phyloP scores from a whole-genome alignment of 768 basidiomycete species.

The Auricularia cornea region DNA sequence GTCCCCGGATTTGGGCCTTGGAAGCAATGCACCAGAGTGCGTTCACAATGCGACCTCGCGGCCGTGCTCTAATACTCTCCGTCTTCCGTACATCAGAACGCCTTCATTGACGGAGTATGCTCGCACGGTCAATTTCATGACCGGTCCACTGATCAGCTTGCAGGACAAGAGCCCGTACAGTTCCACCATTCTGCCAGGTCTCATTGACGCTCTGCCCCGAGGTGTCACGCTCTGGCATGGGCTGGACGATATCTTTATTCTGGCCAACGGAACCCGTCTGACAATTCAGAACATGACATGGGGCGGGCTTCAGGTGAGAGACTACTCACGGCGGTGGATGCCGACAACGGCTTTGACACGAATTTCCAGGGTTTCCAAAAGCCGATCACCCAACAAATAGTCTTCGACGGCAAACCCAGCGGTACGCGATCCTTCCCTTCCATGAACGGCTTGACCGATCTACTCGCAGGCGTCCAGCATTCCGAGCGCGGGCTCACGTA shows the following conservation, averaged over 20 bases:
- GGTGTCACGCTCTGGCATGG: slow-evolving; percentile 11
- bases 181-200: slow-evolving; percentile 5
- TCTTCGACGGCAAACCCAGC: background rate
- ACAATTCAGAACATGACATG: slow-evolving; percentile 8
- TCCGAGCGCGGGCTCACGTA: background rate
- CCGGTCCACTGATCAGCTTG: too few relatives aligned
- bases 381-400: background rate
- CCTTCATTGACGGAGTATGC: too few relatives aligned
- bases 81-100: too few relatives aligned
- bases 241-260: slow-evolving; percentile 4
- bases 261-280: slow-evolving; percentile 5
- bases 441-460: background rate
- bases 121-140: too few relatives aligned
- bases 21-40: slow-evolving; percentile 5
- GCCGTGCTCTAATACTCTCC: too few relatives aligned
- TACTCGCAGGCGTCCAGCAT: background rate
- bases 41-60: too few relatives aligned
- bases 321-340: background rate
- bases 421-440: background rate
- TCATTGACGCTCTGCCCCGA: slow-evolving; percentile 5
- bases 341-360: background rate
- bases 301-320: slow-evolving; percentile 1
- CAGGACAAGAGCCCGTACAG: slow-evolving; percentile 4
- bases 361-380: slow-evolving; percentile 2
- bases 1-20: slow-evolving; percentile 3